Conservation (phyloP, 441 rosid species). For the Croton setiger region DNA sequence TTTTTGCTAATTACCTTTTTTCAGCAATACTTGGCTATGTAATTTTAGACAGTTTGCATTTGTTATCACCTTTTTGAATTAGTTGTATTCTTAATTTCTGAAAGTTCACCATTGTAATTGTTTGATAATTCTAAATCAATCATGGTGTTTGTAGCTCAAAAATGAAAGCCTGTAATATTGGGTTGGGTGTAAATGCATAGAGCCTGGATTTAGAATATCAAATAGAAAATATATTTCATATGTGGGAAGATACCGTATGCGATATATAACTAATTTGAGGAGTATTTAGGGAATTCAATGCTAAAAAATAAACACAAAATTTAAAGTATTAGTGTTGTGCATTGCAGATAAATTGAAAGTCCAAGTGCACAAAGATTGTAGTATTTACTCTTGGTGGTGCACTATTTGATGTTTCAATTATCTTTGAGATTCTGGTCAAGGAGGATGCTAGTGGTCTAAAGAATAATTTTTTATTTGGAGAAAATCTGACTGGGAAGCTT, state of each 20-base stretch:
- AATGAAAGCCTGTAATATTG: not conserved
- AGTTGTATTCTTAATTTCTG: not conserved
- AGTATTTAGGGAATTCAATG: not conserved
- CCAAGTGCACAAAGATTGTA: not conserved
- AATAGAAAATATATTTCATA: too few relatives aligned
- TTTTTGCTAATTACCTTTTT: not conserved
- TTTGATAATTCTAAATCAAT: not conserved
- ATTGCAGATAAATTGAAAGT: not conserved
- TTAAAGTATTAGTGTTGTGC: not conserved
- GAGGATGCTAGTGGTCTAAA: not conserved
- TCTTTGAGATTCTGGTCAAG: not conserved
- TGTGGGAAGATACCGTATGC: not conserved
- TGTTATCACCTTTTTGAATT: not conserved
- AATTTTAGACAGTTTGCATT: not conserved
- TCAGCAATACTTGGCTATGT: not conserved
- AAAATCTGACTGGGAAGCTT: too few relatives aligned
- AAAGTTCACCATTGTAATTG: not conserved
- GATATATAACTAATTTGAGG: not conserved
- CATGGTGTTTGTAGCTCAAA: not conserved
- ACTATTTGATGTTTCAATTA: not conserved
- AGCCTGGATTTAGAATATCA: not conserved
- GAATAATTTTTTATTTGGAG: not conserved
- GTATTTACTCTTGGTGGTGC: not conserved
- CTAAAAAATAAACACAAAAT: not conserved
- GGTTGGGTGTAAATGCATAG: not conserved